phyloP scores from a whole-genome alignment of 176 grass and related monocot species.

The Eleusine indica region DNA sequence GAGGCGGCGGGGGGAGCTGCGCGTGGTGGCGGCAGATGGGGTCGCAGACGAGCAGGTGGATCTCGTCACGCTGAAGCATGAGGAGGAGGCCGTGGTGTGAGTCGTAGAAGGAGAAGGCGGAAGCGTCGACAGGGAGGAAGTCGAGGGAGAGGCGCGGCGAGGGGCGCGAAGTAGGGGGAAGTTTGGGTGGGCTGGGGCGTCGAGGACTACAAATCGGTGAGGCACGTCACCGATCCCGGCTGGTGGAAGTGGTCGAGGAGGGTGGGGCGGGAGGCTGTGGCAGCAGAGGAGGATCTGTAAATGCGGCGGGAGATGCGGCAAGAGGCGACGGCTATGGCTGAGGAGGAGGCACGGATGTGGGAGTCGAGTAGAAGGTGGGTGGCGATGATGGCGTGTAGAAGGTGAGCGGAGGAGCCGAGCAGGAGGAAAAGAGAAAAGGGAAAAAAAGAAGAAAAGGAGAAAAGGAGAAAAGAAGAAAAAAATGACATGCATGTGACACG shows the following conservation, averaged over 20 bases:
- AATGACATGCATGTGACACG: no score
- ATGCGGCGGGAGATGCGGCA: neutral
- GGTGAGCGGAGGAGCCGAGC: no score
- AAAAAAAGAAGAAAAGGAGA: no score
- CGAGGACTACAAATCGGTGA: neutral
- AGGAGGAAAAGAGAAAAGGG: no score
- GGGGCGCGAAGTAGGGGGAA: constrained; percentile 5
- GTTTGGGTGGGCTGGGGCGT: neutral
- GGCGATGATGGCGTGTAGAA: no score
- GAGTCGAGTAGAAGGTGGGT: no score
- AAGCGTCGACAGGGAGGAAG: neutral
- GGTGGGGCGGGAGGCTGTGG: neutral
- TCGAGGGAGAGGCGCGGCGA: constrained; percentile 15
- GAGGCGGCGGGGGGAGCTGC: no score
- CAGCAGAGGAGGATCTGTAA: neutral
- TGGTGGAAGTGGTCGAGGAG: neutral
- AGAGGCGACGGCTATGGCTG: neutral
- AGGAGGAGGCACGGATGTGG: no score
- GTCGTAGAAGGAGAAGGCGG: constrained; percentile 5
- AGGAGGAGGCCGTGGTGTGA: constrained; percentile 29
- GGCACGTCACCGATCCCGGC: neutral
- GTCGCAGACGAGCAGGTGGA: constrained; percentile 18
- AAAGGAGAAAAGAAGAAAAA: no score
- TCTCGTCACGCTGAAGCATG: neutral
- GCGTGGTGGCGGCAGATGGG: no score